phyloP scores from a whole-genome alignment of 805 yeast species.

The Ogataea nitratoaversa region DNA sequence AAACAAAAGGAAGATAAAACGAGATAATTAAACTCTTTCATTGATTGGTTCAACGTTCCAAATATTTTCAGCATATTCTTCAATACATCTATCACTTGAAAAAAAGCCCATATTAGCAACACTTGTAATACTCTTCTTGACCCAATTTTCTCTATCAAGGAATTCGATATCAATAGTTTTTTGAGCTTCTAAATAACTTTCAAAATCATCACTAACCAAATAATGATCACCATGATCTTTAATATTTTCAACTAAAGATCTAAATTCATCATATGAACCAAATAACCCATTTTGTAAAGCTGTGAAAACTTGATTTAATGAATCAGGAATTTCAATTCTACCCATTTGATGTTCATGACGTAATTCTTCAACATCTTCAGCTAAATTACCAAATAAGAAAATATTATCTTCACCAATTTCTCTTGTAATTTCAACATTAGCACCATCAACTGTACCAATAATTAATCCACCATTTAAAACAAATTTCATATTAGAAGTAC shows the following conservation, averaged over 20 bases:
- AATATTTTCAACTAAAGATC: conserved; percentile 64
- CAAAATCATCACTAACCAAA: conserved; percentile 85
- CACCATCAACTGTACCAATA: conserved; percentile 96
- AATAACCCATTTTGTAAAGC: conserved; percentile 67
- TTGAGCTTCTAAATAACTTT: conserved; percentile 80
- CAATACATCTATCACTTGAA: conserved; percentile 84
- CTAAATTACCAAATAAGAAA: conserved; percentile 84
- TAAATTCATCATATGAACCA: conserved; percentile 64
- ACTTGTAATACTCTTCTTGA: conserved; percentile 65
- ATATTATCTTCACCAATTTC: conserved; percentile 93
- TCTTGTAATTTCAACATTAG: conserved; percentile 90
- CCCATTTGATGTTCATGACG: conserved; percentile 69
- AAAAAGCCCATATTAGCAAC: conserved; percentile 95
- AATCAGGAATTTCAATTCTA: conserved; percentile 54
- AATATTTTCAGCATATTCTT: conserved; percentile 86
- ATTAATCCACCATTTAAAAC: conserved; percentile 91
- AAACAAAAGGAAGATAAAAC: too few species aligned
- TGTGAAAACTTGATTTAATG: conserved; percentile 57
- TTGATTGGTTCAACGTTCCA: conserved; percentile 81
- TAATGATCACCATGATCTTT: conserved; percentile 78
- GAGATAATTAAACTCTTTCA: conserved; percentile 8
- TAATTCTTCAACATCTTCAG: conserved; percentile 84
- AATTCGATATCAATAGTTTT: conserved; percentile 68
- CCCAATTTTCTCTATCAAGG: conserved; percentile 63
- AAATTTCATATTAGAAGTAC: conserved; percentile 94